phyloP scores from a whole-genome alignment of 345 rosid species.

The Alliaria petiolata region DNA sequence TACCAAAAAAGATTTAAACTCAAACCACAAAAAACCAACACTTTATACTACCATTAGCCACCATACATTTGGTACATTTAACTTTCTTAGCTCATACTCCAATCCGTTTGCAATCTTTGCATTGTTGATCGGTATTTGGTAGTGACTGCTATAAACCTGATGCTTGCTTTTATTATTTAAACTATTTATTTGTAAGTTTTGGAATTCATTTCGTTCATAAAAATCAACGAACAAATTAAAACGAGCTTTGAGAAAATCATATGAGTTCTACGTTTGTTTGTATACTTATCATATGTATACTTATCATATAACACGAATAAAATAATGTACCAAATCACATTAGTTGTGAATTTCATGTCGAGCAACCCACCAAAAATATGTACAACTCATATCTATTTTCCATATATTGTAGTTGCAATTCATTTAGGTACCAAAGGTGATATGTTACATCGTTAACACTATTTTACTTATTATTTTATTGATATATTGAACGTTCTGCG shows the following conservation, averaged over 20 bases:
- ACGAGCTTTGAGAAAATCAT: neutral
- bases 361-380: neutral
- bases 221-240: neutral
- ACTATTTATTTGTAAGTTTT: neutral
- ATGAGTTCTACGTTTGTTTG: neutral
- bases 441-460: conserved; percentile 11
- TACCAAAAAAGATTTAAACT: too few relatives aligned
- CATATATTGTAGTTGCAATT: neutral
- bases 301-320: neutral
- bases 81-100: neutral
- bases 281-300: neutral
- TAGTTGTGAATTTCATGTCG: neutral
- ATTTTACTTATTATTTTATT: neutral
- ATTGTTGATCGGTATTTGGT: neutral
- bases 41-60: too few relatives aligned
- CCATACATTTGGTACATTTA: too few relatives aligned
- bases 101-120: neutral
- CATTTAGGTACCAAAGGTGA: conserved; percentile 12
- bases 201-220: neutral
- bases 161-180: neutral
- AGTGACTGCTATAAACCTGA: neutral
- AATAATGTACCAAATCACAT: neutral
- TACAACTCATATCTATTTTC: neutral
- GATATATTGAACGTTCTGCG: neutral
- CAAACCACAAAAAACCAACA: too few relatives aligned